These are phyloP conservation scores for Cantharellus anzutake DNA, from an alignment of 768 basidiomycete species.

Conservation along the genomic window DNA sequence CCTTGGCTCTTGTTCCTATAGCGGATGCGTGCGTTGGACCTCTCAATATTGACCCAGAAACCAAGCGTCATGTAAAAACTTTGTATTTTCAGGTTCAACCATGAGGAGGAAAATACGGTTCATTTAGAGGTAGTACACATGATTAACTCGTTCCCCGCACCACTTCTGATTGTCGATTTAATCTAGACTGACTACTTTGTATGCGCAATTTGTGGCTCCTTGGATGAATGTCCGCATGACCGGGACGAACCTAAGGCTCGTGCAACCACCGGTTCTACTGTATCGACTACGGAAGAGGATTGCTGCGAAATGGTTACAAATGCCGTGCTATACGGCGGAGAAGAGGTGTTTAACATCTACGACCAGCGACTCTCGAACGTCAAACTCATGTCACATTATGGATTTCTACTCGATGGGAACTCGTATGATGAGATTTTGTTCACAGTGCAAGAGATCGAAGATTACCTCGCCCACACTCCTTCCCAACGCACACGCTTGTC, in stretches of 20 bases:
- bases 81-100: slow-evolving; percentile 50
- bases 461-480: neutral
- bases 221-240: slow-evolving; percentile 52
- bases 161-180: no score
- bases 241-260: neutral
- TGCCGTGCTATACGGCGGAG: slow-evolving; percentile 25
- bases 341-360: slow-evolving; percentile 64
- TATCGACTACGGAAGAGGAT: slow-evolving; percentile 9
- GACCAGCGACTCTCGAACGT: slow-evolving; percentile 42
- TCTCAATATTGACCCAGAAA: no score
- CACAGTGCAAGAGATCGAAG: neutral
- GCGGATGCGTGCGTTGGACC: slow-evolving; percentile 70
- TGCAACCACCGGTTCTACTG: neutral
- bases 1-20: slow-evolving; percentile 66
- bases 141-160: neutral
- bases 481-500: neutral
- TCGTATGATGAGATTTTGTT: slow-evolving; percentile 30
- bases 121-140: slow-evolving; percentile 41
- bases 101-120: slow-evolving; percentile 44
- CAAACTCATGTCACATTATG: slow-evolving; percentile 46
- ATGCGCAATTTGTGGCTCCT: slow-evolving; percentile 49
- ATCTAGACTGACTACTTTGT: slow-evolving; percentile 54
- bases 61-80: no score
- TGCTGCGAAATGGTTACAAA: slow-evolving; percentile 49
- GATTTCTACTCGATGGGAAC: slow-evolving; percentile 56